Percentiles rank a stretch among this genome's conserved stretches.
Conservation (phyloP, 345 rosid species). For the Eucalyptus rudis region DNA sequence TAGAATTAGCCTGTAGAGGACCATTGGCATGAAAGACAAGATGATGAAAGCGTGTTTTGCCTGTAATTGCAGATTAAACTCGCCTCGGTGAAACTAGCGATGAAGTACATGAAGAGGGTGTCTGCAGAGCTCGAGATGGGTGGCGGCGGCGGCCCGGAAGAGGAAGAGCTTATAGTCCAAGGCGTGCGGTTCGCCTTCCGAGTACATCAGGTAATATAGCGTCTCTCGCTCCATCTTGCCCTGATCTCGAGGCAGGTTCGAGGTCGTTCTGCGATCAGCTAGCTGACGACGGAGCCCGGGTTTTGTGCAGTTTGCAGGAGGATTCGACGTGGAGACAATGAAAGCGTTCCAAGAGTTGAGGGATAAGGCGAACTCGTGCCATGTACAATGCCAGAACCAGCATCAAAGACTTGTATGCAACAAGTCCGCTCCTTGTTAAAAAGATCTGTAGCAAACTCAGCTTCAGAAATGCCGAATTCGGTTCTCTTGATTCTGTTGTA, state of each 20-base stretch:
- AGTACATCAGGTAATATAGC: constrained; percentile 72
- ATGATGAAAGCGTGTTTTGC: background rate
- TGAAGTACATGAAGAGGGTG: constrained; percentile 94
- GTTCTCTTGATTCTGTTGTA: constrained; percentile 4
- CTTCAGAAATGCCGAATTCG: constrained; percentile 16
- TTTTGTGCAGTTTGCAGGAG: constrained; percentile 74
- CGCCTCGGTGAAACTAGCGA: constrained; percentile 86
- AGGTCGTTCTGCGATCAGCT: too few relatives aligned
- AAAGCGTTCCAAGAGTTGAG: constrained; percentile 89
- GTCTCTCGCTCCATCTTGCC: background rate
- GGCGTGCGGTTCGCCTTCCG: constrained; percentile 95
- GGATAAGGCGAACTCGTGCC: constrained; percentile 80
- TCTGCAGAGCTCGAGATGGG: constrained; percentile 74
- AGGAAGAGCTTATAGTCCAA: constrained; percentile 91
- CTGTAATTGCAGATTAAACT: constrained; percentile 51
- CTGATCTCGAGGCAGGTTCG: background rate
- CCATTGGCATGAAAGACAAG: background rate
- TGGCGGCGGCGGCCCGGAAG: constrained; percentile 58
- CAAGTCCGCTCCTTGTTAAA: constrained; percentile 37
- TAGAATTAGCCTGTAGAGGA: background rate
- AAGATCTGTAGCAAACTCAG: constrained; percentile 59
- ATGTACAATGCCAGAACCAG: constrained; percentile 60
- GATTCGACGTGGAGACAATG: constrained; percentile 93
- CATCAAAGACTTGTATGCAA: constrained; percentile 36
- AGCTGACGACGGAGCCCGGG: background rate